Percentiles rank a stretch among this genome's conserved stretches.
Conservation (phyloP, 140 eudicot species). For the Senecio squalidus region DNA sequence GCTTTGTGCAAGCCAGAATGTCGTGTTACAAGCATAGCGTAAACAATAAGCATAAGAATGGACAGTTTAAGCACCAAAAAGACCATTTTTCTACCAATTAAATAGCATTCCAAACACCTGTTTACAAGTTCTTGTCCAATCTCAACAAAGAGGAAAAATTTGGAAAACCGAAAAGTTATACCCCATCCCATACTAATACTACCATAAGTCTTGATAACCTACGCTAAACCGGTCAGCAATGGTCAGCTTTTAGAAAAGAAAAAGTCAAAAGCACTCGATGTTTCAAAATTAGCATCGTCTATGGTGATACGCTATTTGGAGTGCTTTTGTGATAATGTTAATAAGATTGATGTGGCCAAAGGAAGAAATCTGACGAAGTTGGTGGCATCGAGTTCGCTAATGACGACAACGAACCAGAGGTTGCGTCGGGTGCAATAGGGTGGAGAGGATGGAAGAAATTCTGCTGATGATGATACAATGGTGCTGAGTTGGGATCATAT, state of each 20-base stretch:
- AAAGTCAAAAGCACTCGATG: conserved; percentile 10
- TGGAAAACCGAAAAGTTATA: conserved; percentile 18
- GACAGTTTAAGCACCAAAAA: conserved; percentile 9
- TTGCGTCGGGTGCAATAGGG: conserved; percentile 23
- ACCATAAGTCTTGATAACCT: conserved; percentile 25
- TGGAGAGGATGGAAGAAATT: conserved; percentile 52
- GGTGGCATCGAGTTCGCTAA: conserved; percentile 37
- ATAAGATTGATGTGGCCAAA: conserved; percentile 69
- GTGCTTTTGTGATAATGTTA: conserved; percentile 31
- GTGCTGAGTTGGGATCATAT: conserved; percentile 35
- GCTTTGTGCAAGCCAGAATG: too few species aligned
- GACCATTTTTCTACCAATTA: conserved; percentile 16
- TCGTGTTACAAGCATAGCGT: background rate
- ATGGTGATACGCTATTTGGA: conserved; percentile 16
- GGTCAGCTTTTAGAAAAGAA: conserved; percentile 23
- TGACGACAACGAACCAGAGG: conserved; percentile 24
- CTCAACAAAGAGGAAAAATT: conserved; percentile 12
- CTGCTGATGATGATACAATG: conserved; percentile 36
- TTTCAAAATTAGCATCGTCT: conserved; percentile 35
- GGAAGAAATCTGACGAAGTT: conserved; percentile 47
- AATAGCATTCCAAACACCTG: conserved; percentile 21
- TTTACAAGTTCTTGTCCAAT: conserved; percentile 25
- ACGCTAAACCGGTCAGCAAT: conserved; percentile 35
- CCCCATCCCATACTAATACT: conserved; percentile 36
- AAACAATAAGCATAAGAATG: background rate